Evolutionary conservation across 2,329 filamentous ascomycete species (phyloP).

Genomic region (Capronia epimyces): DNA sequence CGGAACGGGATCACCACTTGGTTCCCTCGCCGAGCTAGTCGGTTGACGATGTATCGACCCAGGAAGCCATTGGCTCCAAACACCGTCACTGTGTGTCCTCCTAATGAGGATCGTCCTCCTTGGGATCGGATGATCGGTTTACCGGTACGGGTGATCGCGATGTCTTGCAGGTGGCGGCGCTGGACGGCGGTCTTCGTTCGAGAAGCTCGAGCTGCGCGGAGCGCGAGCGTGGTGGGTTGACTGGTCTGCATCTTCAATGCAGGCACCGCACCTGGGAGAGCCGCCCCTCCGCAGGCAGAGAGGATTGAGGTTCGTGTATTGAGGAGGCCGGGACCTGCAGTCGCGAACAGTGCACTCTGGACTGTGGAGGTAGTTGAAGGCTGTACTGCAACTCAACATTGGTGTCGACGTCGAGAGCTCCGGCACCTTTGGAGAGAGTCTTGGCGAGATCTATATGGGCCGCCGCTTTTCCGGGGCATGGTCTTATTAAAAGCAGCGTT

Average conservation of each 20-base stretch:
- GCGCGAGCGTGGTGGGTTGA: constrained; percentile 39
- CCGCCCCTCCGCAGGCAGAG: constrained; percentile 12
- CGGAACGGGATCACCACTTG: constrained; percentile 89
- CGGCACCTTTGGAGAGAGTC: background rate
- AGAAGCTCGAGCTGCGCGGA: constrained; percentile 39
- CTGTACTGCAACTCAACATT: background rate
- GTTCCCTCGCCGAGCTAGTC: constrained; percentile 86
- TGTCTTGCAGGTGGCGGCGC: constrained; percentile 62
- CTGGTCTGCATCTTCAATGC: constrained; percentile 28
- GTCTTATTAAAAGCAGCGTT: background rate
- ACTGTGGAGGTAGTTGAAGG: background rate
- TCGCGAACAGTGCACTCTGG: background rate
- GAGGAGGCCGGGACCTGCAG: background rate
- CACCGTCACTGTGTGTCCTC: constrained; percentile 92
- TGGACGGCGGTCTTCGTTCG: constrained; percentile 29
- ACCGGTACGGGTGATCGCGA: constrained; percentile 89
- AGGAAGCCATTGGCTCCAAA: constrained; percentile 96
- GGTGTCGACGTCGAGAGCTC: constrained; percentile 1
- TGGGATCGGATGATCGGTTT: constrained; percentile 86
- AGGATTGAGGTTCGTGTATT: background rate
- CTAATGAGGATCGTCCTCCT: constrained; percentile 73
- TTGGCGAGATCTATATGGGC: background rate
- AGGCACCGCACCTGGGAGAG: constrained; percentile 5
- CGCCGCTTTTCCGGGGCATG: background rate
- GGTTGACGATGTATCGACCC: constrained; percentile 95